A percentile compares a stretch with the other conserved stretches of the same genome.
phyloP scores from a whole-genome alignment of 169 alveolate species.

The Plasmodium cynomolgi region DNA sequence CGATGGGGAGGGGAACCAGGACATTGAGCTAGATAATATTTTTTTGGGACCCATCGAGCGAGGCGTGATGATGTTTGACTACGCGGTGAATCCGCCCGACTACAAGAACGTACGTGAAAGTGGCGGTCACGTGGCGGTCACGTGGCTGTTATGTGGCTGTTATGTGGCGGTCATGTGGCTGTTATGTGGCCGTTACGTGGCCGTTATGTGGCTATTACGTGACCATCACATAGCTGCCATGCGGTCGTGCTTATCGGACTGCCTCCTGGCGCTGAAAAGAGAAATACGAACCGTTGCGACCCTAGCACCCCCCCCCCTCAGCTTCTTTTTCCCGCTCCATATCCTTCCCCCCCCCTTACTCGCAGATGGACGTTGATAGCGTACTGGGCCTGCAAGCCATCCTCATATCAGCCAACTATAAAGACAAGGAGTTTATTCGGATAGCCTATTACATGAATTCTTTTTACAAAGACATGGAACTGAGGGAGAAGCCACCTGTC shows the following conservation, averaged over 20 bases:
- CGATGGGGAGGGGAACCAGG: conserved; percentile 87
- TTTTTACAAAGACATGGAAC: conserved; percentile 92
- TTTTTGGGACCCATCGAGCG: conserved; percentile 93
- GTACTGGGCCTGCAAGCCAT: conserved; percentile 97
- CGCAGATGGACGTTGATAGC: conserved; percentile 85
- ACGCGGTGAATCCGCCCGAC: conserved; percentile 95
- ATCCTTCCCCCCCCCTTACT: neutral
- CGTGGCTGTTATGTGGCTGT: neutral
- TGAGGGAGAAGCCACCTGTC: conserved; percentile 96
- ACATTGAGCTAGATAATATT: conserved; percentile 94
- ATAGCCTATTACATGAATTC: conserved; percentile 98
- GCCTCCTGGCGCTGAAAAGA: neutral
- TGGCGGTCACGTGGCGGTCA: neutral
- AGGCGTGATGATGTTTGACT: conserved; percentile 95
- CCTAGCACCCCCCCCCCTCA: neutral
- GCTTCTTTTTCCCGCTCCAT: too few relatives aligned
- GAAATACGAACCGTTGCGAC: neutral
- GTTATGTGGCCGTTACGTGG: neutral
- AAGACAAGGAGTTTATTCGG: conserved; percentile 95
- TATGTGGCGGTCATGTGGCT: neutral
- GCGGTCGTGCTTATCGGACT: neutral
- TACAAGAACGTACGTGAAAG: conserved; percentile 84
- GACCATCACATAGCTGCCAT: too few relatives aligned
- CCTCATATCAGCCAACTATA: conserved; percentile 94
- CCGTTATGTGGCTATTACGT: neutral